Evolutionary conservation across 2,329 filamentous ascomycete genomes (phyloP).

Genomic region (Gaeumannomyces tritici): DNA sequence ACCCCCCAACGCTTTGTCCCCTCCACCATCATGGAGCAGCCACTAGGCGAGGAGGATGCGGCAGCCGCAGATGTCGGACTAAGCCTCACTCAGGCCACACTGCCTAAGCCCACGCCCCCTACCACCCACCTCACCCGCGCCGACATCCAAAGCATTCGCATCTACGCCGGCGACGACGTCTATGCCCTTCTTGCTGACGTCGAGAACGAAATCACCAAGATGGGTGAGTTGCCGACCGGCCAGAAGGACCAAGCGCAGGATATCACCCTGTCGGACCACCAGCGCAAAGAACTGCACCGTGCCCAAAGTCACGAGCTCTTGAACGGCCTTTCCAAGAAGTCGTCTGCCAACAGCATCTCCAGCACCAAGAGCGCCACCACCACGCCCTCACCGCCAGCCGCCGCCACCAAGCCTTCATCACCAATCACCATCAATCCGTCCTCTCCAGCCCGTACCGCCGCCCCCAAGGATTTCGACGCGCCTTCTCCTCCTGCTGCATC

Average conservation of each 20-base stretch:
- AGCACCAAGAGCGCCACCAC: constrained; percentile 5
- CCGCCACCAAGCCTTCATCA: constrained; percentile 5
- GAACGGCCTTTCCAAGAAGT: constrained; percentile 22
- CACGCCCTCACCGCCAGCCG: constrained; percentile 2
- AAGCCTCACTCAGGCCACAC: background rate
- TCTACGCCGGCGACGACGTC: constrained; percentile 59
- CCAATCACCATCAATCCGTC: constrained; percentile 6
- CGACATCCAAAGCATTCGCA: constrained; percentile 54
- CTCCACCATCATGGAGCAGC: constrained; percentile 44
- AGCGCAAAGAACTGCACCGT: constrained; percentile 33
- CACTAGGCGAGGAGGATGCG: constrained; percentile 32
- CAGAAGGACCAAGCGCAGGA: constrained; percentile 11
- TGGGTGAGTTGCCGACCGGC: constrained; percentile 12
- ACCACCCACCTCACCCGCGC: constrained; percentile 17
- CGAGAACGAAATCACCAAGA: constrained; percentile 46
- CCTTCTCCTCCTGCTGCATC: background rate
- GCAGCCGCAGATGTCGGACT: constrained; percentile 4
- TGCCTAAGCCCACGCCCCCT: background rate
- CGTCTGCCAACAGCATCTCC: constrained; percentile 16
- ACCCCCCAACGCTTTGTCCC: constrained; percentile 43
- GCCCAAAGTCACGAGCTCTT: constrained; percentile 43
- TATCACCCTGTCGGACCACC: constrained; percentile 19
- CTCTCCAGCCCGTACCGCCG: background rate
- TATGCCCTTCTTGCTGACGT: constrained; percentile 59
- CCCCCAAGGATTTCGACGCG: background rate